phyloP scores from a whole-genome alignment of 2,329 filamentous ascomycete genomes.

The Cladosporium sp. region DNA sequence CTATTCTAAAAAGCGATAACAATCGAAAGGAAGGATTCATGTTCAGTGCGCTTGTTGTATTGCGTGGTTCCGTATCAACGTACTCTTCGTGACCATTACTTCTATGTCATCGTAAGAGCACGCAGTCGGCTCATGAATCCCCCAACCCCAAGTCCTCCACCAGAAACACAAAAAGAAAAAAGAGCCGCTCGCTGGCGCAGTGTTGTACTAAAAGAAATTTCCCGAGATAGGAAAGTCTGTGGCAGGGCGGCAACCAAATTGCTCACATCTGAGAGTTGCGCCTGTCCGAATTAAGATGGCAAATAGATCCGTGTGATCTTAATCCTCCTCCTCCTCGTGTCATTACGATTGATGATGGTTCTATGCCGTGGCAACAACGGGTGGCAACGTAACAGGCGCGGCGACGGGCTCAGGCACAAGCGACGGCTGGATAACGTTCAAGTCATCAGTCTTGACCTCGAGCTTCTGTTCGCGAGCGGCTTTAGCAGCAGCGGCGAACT shows the following conservation, averaged over 20 bases:
- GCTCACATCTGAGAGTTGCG: too few relatives aligned
- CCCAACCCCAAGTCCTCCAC: too few relatives aligned
- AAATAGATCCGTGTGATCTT: too few relatives aligned
- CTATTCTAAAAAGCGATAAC: too few relatives aligned
- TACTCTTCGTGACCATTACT: not conserved
- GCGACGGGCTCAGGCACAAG: not conserved
- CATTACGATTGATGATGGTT: not conserved
- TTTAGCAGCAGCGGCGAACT: constrained; percentile 28
- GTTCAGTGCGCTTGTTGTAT: too few relatives aligned
- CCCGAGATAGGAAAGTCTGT: too few relatives aligned
- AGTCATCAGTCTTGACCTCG: not conserved
- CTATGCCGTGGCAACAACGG: constrained; percentile 2
- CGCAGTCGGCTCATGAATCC: not conserved
- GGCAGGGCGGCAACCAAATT: too few relatives aligned
- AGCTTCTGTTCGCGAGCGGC: constrained; percentile 10
- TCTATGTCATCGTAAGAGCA: not conserved
- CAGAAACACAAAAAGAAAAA: not conserved
- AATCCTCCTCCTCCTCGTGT: constrained; percentile 8
- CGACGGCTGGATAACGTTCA: not conserved
- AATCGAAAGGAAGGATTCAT: not conserved
- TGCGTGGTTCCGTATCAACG: not conserved
- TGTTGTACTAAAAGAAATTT: too few relatives aligned
- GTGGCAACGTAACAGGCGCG: not conserved
- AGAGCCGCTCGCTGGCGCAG: too few relatives aligned
- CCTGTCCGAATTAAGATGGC: too few relatives aligned